Conservation (phyloP, 208 protist species). For the Trichomonas gallinae region DNA sequence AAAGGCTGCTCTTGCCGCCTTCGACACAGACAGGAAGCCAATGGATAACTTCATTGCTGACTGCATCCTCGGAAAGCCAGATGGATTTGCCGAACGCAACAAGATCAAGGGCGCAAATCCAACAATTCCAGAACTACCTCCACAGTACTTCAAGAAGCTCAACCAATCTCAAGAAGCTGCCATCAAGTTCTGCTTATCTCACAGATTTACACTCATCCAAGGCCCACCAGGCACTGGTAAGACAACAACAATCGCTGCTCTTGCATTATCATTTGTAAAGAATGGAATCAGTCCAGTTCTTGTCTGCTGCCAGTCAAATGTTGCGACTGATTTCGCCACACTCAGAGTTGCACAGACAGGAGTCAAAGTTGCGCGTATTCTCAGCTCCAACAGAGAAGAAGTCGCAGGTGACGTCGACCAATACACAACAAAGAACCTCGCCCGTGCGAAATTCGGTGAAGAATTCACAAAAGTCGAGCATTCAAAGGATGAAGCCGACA, state of each 20-base stretch:
- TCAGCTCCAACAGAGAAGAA: slow-evolving; percentile 65
- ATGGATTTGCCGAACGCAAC: neutral
- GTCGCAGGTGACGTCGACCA: slow-evolving; percentile 59
- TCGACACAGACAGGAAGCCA: neutral
- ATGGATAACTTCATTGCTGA: neutral
- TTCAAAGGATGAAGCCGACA: slow-evolving; percentile 48
- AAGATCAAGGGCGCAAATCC: neutral
- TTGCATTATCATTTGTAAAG: slow-evolving; percentile 71
- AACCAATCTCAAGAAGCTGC: slow-evolving; percentile 59
- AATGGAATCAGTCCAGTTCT: slow-evolving; percentile 49
- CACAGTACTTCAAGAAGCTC: slow-evolving; percentile 56
- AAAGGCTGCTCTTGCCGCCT: neutral
- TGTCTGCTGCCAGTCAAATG: slow-evolving; percentile 78
- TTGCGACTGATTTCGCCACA: slow-evolving; percentile 85
- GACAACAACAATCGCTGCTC: slow-evolving; percentile 74
- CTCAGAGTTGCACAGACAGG: slow-evolving; percentile 74
- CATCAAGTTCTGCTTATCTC: slow-evolving; percentile 59
- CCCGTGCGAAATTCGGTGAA: slow-evolving; percentile 41
- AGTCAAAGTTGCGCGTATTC: slow-evolving; percentile 72
- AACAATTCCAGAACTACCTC: neutral
- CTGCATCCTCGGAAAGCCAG: neutral
- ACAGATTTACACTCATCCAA: slow-evolving; percentile 62
- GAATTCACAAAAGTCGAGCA: slow-evolving; percentile 43
- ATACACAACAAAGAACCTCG: slow-evolving; percentile 69
- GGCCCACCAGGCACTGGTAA: slow-evolving; percentile 91